Conservation (phyloP, 345 rosid species). For the Raphanus raphanistrum region DNA sequence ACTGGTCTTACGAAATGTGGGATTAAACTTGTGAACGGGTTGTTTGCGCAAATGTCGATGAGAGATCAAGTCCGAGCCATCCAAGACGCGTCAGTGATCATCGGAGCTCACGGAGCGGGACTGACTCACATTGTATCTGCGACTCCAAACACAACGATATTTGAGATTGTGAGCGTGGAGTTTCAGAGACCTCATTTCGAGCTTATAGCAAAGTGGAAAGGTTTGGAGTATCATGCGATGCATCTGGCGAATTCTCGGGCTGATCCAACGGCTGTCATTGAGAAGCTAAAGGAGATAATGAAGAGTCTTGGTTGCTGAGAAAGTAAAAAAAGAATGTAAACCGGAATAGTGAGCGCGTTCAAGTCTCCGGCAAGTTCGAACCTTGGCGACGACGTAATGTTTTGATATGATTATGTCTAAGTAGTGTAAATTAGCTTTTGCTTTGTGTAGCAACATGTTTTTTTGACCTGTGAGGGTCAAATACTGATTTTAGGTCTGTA, state of each 20-base stretch:
- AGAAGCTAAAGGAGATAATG: constrained; percentile 53
- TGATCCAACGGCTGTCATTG: constrained; percentile 42
- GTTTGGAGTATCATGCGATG: constrained; percentile 82
- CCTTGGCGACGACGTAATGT: neutral
- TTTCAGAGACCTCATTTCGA: constrained; percentile 85
- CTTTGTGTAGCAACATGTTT: neutral
- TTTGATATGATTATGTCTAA: constrained; percentile 5
- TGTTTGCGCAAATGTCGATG: constrained; percentile 89
- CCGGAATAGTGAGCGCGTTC: neutral
- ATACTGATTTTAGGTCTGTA: neutral
- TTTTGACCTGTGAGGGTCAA: neutral
- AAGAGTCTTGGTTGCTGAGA: constrained; percentile 57
- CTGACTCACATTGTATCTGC: constrained; percentile 93
- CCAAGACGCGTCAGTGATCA: constrained; percentile 90
- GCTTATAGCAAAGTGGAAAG: constrained; percentile 88
- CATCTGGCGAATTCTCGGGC: constrained; percentile 54
- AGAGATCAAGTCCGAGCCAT: constrained; percentile 80
- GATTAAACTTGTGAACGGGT: constrained; percentile 77
- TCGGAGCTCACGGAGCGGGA: constrained; percentile 98
- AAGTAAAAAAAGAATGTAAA: neutral
- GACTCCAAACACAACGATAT: constrained; percentile 71
- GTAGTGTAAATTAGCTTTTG: constrained; percentile 21
- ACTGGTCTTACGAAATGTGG: constrained; percentile 50
- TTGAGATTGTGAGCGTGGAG: constrained; percentile 67
- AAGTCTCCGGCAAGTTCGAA: neutral